These are phyloP conservation scores for Hamamelis virginiana DNA, from an alignment of 164 flowering plant species.

Conservation along the genomic window DNA sequence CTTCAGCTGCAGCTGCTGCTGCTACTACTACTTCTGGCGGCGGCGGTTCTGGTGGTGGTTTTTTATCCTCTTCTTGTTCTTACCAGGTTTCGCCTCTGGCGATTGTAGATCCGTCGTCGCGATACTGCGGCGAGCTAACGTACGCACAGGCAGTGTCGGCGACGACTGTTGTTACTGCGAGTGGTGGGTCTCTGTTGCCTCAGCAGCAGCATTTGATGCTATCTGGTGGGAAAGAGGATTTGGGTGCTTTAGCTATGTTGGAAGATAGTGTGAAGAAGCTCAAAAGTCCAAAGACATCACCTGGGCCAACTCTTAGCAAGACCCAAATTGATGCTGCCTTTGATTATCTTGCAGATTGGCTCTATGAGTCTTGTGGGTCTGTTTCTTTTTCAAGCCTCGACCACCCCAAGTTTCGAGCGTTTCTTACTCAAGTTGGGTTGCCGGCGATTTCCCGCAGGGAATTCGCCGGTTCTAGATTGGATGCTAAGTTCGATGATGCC, in stretches of 20 bases:
- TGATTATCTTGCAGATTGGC: slow-evolving; percentile 79
- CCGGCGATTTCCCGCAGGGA: slow-evolving; percentile 62
- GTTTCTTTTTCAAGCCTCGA: slow-evolving; percentile 81
- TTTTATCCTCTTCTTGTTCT: slow-evolving; percentile 26
- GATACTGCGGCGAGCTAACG: slow-evolving; percentile 37
- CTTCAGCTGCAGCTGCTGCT: neutral
- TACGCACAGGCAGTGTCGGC: slow-evolving; percentile 28
- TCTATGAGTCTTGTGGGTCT: slow-evolving; percentile 86
- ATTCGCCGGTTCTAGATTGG: slow-evolving; percentile 57
- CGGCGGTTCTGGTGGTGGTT: slow-evolving; percentile 5
- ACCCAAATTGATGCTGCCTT: slow-evolving; percentile 69
- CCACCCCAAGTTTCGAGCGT: slow-evolving; percentile 86
- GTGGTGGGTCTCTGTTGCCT: slow-evolving; percentile 11
- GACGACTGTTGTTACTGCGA: slow-evolving; percentile 13
- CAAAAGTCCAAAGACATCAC: slow-evolving; percentile 83
- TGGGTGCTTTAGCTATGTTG: slow-evolving; percentile 87
- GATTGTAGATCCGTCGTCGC: slow-evolving; percentile 58
- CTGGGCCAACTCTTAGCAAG: slow-evolving; percentile 67
- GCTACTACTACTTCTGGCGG: slow-evolving; percentile 19
- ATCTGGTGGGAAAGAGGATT: slow-evolving; percentile 95
- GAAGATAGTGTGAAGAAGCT: slow-evolving; percentile 95
- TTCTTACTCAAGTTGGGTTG: slow-evolving; percentile 80
- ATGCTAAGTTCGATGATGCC: slow-evolving; percentile 66
- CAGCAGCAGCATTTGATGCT: slow-evolving; percentile 64
- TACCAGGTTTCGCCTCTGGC: slow-evolving; percentile 53